phyloP scores from a whole-genome alignment of 176 grass and related monocot genomes.

The Bonia amplexicaulis region DNA sequence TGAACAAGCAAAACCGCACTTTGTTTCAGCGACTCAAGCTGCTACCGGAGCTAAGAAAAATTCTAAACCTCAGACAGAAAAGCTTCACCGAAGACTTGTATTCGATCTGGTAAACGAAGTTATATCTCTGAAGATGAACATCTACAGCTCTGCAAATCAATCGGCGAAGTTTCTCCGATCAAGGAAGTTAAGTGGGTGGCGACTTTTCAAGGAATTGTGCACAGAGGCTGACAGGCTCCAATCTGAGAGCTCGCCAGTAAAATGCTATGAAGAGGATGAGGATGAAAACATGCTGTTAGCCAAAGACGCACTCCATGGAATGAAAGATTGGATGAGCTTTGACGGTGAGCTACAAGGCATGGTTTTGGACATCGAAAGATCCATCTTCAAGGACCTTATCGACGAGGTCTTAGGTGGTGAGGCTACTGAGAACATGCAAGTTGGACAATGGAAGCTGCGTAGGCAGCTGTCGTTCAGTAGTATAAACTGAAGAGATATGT shows the following conservation, averaged over 20 bases:
- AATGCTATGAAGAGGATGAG: conserved; percentile 38
- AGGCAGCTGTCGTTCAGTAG: conserved; percentile 55
- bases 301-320: conserved; percentile 40
- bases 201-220: conserved; percentile 72
- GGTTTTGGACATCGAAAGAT: conserved; percentile 71
- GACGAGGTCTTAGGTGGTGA: conserved; percentile 47
- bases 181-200: conserved; percentile 47
- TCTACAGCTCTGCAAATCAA: not conserved
- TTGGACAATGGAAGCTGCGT: conserved; percentile 32
- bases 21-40: conserved; percentile 9
- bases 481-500: conserved; percentile 38
- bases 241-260: conserved; percentile 12
- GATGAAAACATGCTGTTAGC: conserved; percentile 26
- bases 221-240: conserved; percentile 54
- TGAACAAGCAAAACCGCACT: conserved; percentile 62
- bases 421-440: conserved; percentile 25
- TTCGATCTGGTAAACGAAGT: conserved; percentile 84
- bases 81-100: conserved; percentile 57
- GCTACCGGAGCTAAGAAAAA: conserved; percentile 17
- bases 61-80: conserved; percentile 33
- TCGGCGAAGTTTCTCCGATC: conserved; percentile 26
- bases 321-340: conserved; percentile 54
- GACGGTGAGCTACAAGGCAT: conserved; percentile 35
- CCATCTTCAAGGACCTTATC: conserved; percentile 71
- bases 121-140: conserved; percentile 57